Base-by-base conservation (phyloP, 2,329 filamentous ascomycete species). In the Ophiosphaerella korrae region DNA sequence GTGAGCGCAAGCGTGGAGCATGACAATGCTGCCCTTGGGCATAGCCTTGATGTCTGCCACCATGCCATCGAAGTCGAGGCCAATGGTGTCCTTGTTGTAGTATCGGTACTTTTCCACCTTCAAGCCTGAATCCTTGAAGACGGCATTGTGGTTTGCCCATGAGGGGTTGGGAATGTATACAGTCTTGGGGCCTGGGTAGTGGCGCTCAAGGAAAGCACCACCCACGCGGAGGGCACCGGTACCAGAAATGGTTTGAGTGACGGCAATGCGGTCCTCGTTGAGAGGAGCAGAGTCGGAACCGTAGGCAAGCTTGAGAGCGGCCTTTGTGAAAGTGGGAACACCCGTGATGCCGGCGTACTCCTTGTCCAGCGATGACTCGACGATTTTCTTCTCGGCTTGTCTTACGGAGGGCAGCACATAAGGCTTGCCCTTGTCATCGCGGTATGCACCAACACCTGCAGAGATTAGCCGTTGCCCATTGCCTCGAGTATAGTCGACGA, bases 81-180 rank as follows among this genome's bases (percentile, higher is more conserved):
- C 92, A 74, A 97, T 97, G 72, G 93, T 97, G 74, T 96, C 88
- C 84, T 96, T 95, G 86, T 97, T 90, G 83, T 97, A 99, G 87
- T 99, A 99, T 69, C 90, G 85, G 84, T 99, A 99, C 80, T 92
- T 91, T 80, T 92, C 87, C 57, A 97, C 92, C 78, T 90, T 84
- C 61, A 99, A 84, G 50, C 92, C 91, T 29, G 90, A 89, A 78
- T 97, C 92, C 78, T 84, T 88, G 86, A 99, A 97, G 76, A 99
- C 90, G 60, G 93, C 92, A 74, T 86, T 90, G 83, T 99, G 94
- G 85, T 99, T 97, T 68, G 93, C 94, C 94, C 94, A 99, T 67
- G 91, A 96, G 45, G 94, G 94, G 50, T 82, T 92, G 56, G 94
- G 94, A 74, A 99, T 92, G 83, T 96, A 97, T 79, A 99, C 91